phyloP scores from a whole-genome alignment of 2,329 filamentous ascomycete species.

The Beauveria brongniartii region DNA sequence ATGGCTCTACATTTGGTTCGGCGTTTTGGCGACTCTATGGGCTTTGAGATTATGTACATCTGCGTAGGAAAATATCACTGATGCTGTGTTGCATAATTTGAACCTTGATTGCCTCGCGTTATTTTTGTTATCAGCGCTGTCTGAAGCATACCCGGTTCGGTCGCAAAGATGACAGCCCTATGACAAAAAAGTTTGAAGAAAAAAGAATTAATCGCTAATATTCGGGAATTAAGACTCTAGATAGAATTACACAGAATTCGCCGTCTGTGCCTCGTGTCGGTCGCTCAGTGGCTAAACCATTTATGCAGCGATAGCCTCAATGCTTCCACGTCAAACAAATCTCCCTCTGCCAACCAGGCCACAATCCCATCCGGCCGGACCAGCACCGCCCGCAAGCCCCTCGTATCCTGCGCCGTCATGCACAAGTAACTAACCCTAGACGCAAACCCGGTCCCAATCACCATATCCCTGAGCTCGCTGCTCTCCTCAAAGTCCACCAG shows the following conservation, averaged over 20 bases:
- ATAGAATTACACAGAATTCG: background rate
- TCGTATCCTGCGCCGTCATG: slow-evolving; percentile 15
- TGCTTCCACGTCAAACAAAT: slow-evolving; percentile 13
- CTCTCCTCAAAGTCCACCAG: slow-evolving; percentile 20
- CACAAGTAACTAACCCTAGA: slow-evolving; percentile 17
- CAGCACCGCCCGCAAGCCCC: slow-evolving; percentile 20
- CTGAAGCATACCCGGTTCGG: too few species aligned
- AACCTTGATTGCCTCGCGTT: background rate
- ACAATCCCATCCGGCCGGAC: slow-evolving; percentile 25
- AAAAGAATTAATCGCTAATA: background rate
- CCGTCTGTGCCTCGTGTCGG: background rate
- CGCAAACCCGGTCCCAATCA: slow-evolving; percentile 9
- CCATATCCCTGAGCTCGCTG: slow-evolving; percentile 9
- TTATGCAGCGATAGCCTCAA: slow-evolving; percentile 1
- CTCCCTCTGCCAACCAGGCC: slow-evolving; percentile 22
- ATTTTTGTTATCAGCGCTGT: too few species aligned
- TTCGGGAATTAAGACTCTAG: background rate
- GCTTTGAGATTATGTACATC: background rate
- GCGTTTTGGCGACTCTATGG: slow-evolving; percentile 10
- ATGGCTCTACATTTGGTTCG: slow-evolving; percentile 12
- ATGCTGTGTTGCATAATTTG: background rate
- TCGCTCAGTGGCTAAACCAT: slow-evolving; percentile 5
- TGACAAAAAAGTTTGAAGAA: background rate
- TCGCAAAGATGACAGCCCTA: too few species aligned
- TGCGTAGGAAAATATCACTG: background rate